Base-by-base conservation (phyloP, 208 protist genomes). In the Wallacemonas rigidus region DNA sequence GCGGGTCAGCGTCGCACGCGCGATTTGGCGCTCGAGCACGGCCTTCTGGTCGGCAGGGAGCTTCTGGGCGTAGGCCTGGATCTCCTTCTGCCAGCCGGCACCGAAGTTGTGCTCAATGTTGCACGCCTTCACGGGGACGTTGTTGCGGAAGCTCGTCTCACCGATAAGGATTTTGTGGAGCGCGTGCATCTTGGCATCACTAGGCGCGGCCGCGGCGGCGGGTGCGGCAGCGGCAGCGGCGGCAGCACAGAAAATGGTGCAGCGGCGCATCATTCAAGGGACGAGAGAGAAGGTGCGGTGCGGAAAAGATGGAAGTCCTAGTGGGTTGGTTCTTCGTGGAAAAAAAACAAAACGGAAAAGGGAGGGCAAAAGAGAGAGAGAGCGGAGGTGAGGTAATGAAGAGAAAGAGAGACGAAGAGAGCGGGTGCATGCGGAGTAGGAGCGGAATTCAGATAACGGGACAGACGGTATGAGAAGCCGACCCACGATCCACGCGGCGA, bases 91-190 rank as follows among this genome's bases (percentile, higher is more conserved):
- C 90, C 90, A 97, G 71, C 82, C 82, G 43, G 87, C 77, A 47
- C 93, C 93, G 57, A 97, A 97, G 79, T 94, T 91, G 80, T 92
- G 83, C 72, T 89, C 86, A 45, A 97, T 85, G 77, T 94, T 93
- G 84, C 87, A 92, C 50, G 71, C 87, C 88, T 97, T 97, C 64
- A 97, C 73, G 8, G 84, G 86, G 7, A 70, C 77, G 70, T 94
- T 91, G 82, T 94, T 94, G 65, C 91, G 90, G 80, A 97, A 94
- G 69, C 86, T 75, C 39, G 75, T 58, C 83, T 97, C 93, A 36
- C 93, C 93, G 4, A 60, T 94, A 43, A 97, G 81, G 39, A 97
- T 74, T 82, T 95, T 97, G 80, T 95, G 85, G 43, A 97, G 81
- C 3, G 87, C 54, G 7, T 68, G n/a, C 88, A 95, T 92, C 79